phyloP scores from a whole-genome alignment of 345 rosid species.

The Hypericum perforatum region DNA sequence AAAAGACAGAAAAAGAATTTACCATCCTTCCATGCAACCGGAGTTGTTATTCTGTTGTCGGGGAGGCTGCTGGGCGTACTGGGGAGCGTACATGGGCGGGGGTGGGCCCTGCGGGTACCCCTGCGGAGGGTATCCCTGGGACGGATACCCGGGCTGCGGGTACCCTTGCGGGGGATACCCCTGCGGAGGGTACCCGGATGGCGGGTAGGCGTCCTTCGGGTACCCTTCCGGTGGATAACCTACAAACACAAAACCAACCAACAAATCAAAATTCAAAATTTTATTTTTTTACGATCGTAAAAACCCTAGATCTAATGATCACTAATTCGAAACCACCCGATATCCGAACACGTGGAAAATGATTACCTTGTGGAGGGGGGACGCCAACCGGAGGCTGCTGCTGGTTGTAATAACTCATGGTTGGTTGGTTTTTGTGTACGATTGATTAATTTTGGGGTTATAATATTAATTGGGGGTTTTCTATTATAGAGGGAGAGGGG shows the following conservation, averaged over 20 bases:
- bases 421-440: background rate
- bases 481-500: background rate
- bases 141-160: constrained; percentile 41
- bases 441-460: background rate
- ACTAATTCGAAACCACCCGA: background rate
- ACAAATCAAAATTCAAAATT: constrained; percentile 12
- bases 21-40: constrained; percentile 80
- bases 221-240: constrained; percentile 94
- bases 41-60: constrained; percentile 31
- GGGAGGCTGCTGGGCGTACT: constrained; percentile 57
- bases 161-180: constrained; percentile 46
- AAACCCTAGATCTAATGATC: background rate
- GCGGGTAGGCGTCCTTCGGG: constrained; percentile 66
- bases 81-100: constrained; percentile 68
- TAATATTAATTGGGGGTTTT: background rate
- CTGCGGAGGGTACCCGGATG: constrained; percentile 30
- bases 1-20: background rate
- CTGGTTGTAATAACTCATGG: constrained; percentile 82
- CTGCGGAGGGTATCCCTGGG: no score
- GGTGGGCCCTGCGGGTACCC: constrained; percentile 40
- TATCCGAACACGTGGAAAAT: background rate
- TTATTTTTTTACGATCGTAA: background rate
- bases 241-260: constrained; percentile 12
- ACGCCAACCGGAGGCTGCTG: constrained; percentile 79
- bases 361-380: constrained; percentile 84